These are phyloP conservation scores for Aspergillus sp. DNA, from an alignment of 2,329 filamentous ascomycete genomes.

Conservation along the genomic window DNA sequence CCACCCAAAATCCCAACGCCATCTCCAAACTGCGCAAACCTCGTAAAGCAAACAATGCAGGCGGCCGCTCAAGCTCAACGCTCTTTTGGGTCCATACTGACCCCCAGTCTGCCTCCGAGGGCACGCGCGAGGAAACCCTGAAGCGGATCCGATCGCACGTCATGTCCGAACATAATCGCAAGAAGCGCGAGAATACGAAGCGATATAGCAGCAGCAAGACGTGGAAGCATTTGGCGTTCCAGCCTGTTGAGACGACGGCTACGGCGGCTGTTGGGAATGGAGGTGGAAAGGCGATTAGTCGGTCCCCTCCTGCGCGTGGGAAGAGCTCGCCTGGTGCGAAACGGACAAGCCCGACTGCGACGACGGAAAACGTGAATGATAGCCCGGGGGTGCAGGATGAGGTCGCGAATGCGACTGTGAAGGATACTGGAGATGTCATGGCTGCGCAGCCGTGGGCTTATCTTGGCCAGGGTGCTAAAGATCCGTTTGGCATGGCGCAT, in stretches of 20 bases:
- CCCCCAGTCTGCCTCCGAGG: conserved; percentile 29
- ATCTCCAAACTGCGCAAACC: conserved; percentile 27
- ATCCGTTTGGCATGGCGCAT: conserved; percentile 31
- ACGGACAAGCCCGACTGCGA: conserved; percentile 9
- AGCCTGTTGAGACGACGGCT: conserved; percentile 22
- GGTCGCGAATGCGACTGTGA: neutral
- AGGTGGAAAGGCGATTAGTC: neutral
- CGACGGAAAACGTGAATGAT: neutral
- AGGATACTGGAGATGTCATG: neutral
- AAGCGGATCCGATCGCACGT: conserved; percentile 39
- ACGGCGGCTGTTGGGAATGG: conserved; percentile 1
- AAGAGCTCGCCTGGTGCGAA: conserved; percentile 1
- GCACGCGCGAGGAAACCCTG: conserved; percentile 32
- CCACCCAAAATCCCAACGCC: conserved; percentile 7
- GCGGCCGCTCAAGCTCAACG: conserved; percentile 26
- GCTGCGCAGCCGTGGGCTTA: conserved; percentile 15
- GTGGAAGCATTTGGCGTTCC: conserved; percentile 32
- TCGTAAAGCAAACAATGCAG: conserved; percentile 21
- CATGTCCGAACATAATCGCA: conserved; percentile 38
- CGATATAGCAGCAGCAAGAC: conserved; percentile 34
- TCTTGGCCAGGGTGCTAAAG: conserved; percentile 26
- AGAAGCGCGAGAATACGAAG: conserved; percentile 35
- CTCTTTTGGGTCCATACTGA: conserved; percentile 37
- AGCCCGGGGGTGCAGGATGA: neutral
- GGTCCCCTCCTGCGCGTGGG: neutral